Evolutionary conservation across 257 asterid genomes (phyloP), one percentile per base, ranked within the genome.

Genomic region (Fraxinus excelsior): DNA sequence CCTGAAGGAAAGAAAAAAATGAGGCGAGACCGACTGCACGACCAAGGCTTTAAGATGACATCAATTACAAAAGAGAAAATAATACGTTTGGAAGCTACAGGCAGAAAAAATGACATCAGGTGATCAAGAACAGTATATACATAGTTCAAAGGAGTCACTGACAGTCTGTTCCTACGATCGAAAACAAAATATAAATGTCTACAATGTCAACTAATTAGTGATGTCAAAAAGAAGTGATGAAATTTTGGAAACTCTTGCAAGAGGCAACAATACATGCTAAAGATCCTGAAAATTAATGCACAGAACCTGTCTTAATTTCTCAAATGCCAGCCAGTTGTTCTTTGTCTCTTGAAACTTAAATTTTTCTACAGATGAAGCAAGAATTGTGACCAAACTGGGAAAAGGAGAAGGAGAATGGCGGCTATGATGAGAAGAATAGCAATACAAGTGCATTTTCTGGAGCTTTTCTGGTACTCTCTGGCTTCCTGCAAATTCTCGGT

Each of bases 401-500:
- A 58, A 58, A 23, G 26, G 66, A 58, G 29, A 12, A 58, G 5
- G 14, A 58, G 66, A 21, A 58, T 58, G 14, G 66, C 66, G 0
- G 25, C 66, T 58, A 58, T 58, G 31, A 58, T 21, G 13, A 58
- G 66, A 7, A 58, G 11, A 58, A 58, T 58, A 7, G 66, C 66
- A 58, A 58, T 58, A 58, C 16, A 58, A 58, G 66, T 58, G 66
- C 66, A 58, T 58, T 58, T 58, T 23, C 66, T 21, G 3, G 66
- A 58, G 66, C 66, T 58, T 23, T 58, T 58, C 66, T 58, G 66
- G 28, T 58, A n/a, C 66, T 58, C 16, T 23, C 66, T 58, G 1
- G 66, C 66, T n/a, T 58, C 66, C 28, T 58, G 66, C 66, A 58
- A 58, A n/a, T 58, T n/a, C 29, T 58, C 66, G 2, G 66, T 58